A percentile compares a stretch with the other conserved stretches of the same genome.
Conservation (phyloP, 1,284 basidiomycete species). For the Marasmius fiardii region DNA sequence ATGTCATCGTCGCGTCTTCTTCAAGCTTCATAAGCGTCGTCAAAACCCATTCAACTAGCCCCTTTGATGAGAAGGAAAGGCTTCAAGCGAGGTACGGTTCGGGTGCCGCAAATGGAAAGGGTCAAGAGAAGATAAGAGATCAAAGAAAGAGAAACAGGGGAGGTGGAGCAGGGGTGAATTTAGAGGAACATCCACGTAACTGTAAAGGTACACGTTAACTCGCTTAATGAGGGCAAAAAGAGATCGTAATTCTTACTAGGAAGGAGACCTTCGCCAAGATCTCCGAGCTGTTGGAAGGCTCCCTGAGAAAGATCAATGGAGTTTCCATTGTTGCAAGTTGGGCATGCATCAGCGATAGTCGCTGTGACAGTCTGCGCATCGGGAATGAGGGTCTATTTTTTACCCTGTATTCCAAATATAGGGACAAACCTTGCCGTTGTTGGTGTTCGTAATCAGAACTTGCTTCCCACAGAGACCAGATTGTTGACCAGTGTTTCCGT, state of each 20-base stretch:
- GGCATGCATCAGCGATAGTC: conserved; percentile 78
- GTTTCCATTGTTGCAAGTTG: conserved; percentile 64
- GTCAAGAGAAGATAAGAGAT: conserved; percentile 11
- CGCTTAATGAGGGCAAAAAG: not conserved
- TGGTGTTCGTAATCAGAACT: conserved; percentile 61
- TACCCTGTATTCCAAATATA: not conserved
- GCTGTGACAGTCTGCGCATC: conserved; percentile 46
- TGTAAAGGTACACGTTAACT: conserved; percentile 18
- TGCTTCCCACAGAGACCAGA: conserved; percentile 65
- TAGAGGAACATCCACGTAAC: conserved; percentile 48
- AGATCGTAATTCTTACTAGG: conserved; percentile 42
- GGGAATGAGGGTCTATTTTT: not conserved
- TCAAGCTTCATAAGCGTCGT: conserved; percentile 5
- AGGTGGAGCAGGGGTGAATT: conserved; percentile 14
- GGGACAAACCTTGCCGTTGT: conserved; percentile 43
- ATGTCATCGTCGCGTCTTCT: conserved; percentile 12
- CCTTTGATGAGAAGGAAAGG: conserved; percentile 9
- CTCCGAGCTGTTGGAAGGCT: conserved; percentile 67
- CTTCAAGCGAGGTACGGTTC: conserved; percentile 11
- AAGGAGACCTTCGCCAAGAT: conserved; percentile 54
- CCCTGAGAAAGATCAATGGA: conserved; percentile 81
- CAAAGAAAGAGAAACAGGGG: conserved; percentile 10
- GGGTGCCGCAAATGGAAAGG: conserved; percentile 17
- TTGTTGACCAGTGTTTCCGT: conserved; percentile 42
- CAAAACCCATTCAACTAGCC: conserved; percentile 13